Percentiles rank a stretch among this genome's conserved stretches.
phyloP scores from a whole-genome alignment of 1,284 basidiomycete genomes.

The Abortiporus biennis region DNA sequence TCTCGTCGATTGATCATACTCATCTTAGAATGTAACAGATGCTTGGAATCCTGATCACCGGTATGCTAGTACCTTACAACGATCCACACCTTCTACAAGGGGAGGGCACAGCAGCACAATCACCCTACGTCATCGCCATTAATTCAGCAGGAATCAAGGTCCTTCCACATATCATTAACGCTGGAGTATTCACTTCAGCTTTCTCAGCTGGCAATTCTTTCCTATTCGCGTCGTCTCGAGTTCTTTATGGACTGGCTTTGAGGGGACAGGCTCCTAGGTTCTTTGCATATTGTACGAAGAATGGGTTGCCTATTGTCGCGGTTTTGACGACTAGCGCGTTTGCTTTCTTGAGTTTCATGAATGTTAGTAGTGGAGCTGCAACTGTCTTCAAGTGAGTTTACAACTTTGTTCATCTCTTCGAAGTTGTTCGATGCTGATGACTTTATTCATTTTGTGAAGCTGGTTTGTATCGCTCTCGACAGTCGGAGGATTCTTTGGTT shows the following conservation, averaged over 20 bases:
- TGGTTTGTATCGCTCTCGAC: slow-evolving; percentile 57
- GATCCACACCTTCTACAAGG: slow-evolving; percentile 51
- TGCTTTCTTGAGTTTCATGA: slow-evolving; percentile 47
- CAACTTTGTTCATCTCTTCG: slow-evolving; percentile 7
- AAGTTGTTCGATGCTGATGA: neutral
- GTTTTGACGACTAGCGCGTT: slow-evolving; percentile 39
- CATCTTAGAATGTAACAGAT: slow-evolving; percentile 34
- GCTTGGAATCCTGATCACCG: slow-evolving; percentile 69
- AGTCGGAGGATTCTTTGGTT: slow-evolving; percentile 59
- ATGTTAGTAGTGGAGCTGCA: slow-evolving; percentile 24
- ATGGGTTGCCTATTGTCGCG: slow-evolving; percentile 64
- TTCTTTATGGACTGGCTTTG: slow-evolving; percentile 77
- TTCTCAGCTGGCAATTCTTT: slow-evolving; percentile 83
- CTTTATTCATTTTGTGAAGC: slow-evolving; percentile 16
- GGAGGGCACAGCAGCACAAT: slow-evolving; percentile 56
- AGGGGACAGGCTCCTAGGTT: slow-evolving; percentile 68
- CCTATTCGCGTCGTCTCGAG: slow-evolving; percentile 77
- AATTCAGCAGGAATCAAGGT: slow-evolving; percentile 69
- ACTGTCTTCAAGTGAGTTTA: slow-evolving; percentile 32
- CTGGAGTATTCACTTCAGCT: slow-evolving; percentile 61
- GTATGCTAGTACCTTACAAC: slow-evolving; percentile 75
- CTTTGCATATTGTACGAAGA: slow-evolving; percentile 63
- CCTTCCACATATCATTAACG: slow-evolving; percentile 69
- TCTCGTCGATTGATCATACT: neutral
- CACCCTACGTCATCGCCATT: slow-evolving; percentile 83